A percentile compares a stretch with the other conserved stretches of the same genome.
phyloP scores from a whole-genome alignment of 2,329 filamentous ascomycete genomes.

The Mycocentrospora acerina region DNA sequence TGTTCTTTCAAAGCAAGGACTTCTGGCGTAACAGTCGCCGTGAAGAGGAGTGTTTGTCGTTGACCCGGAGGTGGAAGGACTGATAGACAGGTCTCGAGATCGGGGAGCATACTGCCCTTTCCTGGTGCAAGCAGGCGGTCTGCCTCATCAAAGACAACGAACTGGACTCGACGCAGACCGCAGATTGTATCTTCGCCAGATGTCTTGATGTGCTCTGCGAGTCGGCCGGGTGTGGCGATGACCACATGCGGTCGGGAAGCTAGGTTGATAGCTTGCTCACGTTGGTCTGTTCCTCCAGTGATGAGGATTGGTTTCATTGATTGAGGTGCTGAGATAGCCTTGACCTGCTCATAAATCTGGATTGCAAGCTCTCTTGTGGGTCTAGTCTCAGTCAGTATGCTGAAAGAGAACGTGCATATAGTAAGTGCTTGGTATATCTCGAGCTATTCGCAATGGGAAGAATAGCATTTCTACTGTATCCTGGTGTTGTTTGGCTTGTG shows the following conservation, averaged over 20 bases:
- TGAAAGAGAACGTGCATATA: too few species aligned
- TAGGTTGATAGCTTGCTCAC: constrained; percentile 81
- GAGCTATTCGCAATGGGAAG: too few species aligned
- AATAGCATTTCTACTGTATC: too few species aligned
- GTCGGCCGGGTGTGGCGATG: constrained; percentile 84
- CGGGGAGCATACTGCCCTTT: constrained; percentile 87
- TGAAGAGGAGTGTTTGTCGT: constrained; percentile 94
- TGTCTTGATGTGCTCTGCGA: constrained; percentile 89
- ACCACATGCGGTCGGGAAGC: constrained; percentile 83
- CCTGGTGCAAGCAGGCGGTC: constrained; percentile 79
- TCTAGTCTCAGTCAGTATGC: constrained; percentile 11
- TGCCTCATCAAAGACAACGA: constrained; percentile 93
- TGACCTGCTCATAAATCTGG: constrained; percentile 95
- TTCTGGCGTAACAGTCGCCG: constrained; percentile 90
- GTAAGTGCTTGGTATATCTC: too few species aligned
- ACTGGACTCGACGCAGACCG: constrained; percentile 75
- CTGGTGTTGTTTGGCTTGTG: too few species aligned
- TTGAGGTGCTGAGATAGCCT: constrained; percentile 85
- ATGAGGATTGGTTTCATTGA: constrained; percentile 86
- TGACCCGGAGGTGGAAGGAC: constrained; percentile 74
- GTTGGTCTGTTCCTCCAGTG: constrained; percentile 91
- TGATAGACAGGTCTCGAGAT: constrained; percentile 84
- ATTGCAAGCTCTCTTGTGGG: constrained; percentile 76
- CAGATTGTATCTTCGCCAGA: constrained; percentile 90
- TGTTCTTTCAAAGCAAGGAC: constrained; percentile 82